These are phyloP conservation scores for Davidsoniella australis DNA, from an alignment of 2,329 filamentous ascomycete species.

Conservation along the genomic window DNA sequence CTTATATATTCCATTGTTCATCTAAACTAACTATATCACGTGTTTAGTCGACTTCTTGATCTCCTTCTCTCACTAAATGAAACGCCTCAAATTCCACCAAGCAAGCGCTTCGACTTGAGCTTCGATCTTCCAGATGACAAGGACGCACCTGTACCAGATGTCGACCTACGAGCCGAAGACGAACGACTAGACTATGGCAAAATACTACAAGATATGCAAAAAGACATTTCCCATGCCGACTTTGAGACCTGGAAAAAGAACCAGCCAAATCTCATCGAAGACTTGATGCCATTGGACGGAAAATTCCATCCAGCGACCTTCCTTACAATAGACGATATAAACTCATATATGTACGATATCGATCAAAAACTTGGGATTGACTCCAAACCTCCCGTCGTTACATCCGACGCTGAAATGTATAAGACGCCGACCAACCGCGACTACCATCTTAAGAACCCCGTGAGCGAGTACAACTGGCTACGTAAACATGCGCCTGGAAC, in stretches of 20 bases:
- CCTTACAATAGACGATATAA: conserved; percentile 51
- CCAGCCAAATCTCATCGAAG: conserved; percentile 38
- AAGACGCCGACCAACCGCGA: conserved; percentile 24
- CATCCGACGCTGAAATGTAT: conserved; percentile 27
- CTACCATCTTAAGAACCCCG: conserved; percentile 48
- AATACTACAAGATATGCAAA: conserved; percentile 32
- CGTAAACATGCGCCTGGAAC: conserved; percentile 69
- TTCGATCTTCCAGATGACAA: conserved; percentile 28
- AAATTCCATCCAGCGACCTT: conserved; percentile 45
- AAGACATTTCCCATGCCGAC: conserved; percentile 33
- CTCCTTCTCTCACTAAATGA: conserved; percentile 81
- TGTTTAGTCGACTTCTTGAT: conserved; percentile 64
- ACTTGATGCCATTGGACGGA: conserved; percentile 32
- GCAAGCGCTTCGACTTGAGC: conserved; percentile 57
- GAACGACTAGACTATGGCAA: conserved; percentile 29
- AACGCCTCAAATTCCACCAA: conserved; percentile 56
- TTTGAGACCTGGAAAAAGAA: conserved; percentile 41
- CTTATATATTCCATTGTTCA: not conserved
- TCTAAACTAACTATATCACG: conserved; percentile 13
- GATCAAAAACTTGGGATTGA: conserved; percentile 34
- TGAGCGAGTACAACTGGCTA: conserved; percentile 92
- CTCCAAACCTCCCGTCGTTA: conserved; percentile 30
- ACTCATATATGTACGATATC: conserved; percentile 53
- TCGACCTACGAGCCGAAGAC: conserved; percentile 21
- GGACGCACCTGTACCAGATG: conserved; percentile 19